A percentile compares a stretch with the other conserved stretches of the same genome.
Evolutionary conservation across 116 monocot species (phyloP).

Genomic region (Zostera marina): DNA sequence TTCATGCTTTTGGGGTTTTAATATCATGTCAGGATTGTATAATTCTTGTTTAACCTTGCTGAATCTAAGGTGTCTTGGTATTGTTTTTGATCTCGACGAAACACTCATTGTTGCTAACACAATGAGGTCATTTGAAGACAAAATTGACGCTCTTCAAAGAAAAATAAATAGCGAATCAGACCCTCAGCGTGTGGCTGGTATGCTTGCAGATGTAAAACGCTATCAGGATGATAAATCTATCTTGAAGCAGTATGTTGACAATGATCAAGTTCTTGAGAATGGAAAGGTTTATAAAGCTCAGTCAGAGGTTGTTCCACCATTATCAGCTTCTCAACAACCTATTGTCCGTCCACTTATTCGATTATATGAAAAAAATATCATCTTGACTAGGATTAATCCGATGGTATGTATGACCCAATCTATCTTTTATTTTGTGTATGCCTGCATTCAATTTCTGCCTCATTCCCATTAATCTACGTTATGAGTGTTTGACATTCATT

Average conservation of each 20-base stretch:
- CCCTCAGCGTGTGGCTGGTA: constrained; percentile 49
- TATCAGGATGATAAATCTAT: constrained; percentile 90
- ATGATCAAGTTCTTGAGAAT: constrained; percentile 86
- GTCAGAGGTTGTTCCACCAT: constrained; percentile 66
- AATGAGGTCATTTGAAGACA: constrained; percentile 89
- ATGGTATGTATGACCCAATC: constrained; percentile 28
- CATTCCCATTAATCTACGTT: no score
- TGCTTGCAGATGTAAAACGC: constrained; percentile 87
- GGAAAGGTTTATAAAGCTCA: constrained; percentile 68
- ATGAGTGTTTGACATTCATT: no score
- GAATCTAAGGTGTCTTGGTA: constrained; percentile 93
- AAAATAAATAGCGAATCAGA: constrained; percentile 71
- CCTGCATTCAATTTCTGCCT: no score
- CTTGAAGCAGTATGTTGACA: constrained; percentile 87
- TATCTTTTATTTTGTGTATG: background rate
- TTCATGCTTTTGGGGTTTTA: constrained; percentile 92
- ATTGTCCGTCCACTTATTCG: constrained; percentile 86
- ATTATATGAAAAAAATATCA: constrained; percentile 69
- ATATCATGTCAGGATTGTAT: constrained; percentile 40
- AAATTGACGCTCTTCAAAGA: constrained; percentile 69
- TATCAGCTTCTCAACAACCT: constrained; percentile 58
- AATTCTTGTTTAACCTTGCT: constrained; percentile 71
- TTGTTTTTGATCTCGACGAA: constrained; percentile 99
- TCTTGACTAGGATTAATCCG: constrained; percentile 89
- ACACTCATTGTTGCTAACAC: constrained; percentile 97